These are phyloP conservation scores for Podospora anserina DNA, from an alignment of 495 filamentous ascomycete species.

Conservation along the genomic window DNA sequence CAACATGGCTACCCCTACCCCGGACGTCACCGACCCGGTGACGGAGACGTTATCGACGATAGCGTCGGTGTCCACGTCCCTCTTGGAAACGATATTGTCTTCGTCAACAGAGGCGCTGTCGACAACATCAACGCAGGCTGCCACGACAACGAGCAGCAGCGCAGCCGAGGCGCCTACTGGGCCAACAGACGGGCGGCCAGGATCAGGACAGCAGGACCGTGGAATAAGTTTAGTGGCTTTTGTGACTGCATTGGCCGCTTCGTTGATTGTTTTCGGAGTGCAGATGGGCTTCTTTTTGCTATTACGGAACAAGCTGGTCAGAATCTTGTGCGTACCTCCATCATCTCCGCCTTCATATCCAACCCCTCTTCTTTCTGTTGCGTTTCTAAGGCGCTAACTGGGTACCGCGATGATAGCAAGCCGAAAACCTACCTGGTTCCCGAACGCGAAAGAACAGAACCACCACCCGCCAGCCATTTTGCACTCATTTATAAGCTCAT, in stretches of 20 bases:
- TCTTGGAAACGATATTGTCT: neutral
- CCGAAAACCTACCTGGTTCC: slow-evolving; percentile 90
- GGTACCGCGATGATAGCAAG: slow-evolving; percentile 48
- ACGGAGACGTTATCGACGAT: slow-evolving; percentile 11
- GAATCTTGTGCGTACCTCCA: slow-evolving; percentile 70
- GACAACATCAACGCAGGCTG: slow-evolving; percentile 4
- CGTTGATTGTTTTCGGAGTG: slow-evolving; percentile 70
- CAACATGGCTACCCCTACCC: slow-evolving; percentile 2
- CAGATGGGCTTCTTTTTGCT: slow-evolving; percentile 75
- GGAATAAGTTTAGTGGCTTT: slow-evolving; percentile 64
- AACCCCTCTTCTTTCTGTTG: slow-evolving; percentile 6
- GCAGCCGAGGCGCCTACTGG: neutral
- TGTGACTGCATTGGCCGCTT: slow-evolving; percentile 69
- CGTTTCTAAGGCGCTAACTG: slow-evolving; percentile 8
- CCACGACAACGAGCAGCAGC: neutral
- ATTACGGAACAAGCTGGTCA: slow-evolving; percentile 69
- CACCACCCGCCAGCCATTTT: slow-evolving; percentile 68
- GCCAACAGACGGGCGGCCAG: slow-evolving; percentile 15
- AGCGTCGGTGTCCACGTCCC: slow-evolving; percentile 4
- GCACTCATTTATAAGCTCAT: slow-evolving; percentile 69
- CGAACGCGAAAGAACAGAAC: slow-evolving; percentile 73
- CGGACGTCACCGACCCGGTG: slow-evolving; percentile 7
- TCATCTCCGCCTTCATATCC: no score
- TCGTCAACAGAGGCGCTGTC: neutral
- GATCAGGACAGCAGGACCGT: slow-evolving; percentile 39